These are phyloP conservation scores for Mycena floridula DNA, from an alignment of 768 basidiomycete species.

Conservation along the genomic window DNA sequence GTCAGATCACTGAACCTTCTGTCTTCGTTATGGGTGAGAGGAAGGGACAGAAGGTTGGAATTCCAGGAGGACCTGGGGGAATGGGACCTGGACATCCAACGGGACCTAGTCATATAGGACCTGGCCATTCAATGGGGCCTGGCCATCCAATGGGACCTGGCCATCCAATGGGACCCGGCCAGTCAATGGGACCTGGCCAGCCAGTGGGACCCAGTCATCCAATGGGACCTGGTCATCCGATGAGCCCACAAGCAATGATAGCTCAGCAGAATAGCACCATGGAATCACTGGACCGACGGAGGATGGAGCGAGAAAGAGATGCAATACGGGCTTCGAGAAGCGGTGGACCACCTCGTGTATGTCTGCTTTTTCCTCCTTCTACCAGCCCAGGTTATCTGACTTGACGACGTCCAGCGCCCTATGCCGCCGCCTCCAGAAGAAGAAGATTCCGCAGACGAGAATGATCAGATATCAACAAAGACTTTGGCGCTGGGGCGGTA, in stretches of 20 bases:
- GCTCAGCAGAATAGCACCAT: constrained; percentile 69
- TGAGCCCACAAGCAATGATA: constrained; percentile 57
- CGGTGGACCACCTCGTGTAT: constrained; percentile 23
- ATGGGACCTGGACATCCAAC: constrained; percentile 11
- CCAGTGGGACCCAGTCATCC: constrained; percentile 12
- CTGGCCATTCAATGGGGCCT: constrained; percentile 19
- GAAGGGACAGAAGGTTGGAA: constrained; percentile 59
- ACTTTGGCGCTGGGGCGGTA: constrained; percentile 69
- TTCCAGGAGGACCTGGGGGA: constrained; percentile 10
- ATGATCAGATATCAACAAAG: constrained; percentile 66
- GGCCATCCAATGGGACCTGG: constrained; percentile 11
- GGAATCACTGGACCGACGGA: constrained; percentile 63
- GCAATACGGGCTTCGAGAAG: constrained; percentile 31
- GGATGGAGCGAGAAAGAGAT: constrained; percentile 55
- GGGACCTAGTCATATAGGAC: constrained; percentile 17
- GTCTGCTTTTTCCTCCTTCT: background rate
- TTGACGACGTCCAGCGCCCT: constrained; percentile 1
- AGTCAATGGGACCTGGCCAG: constrained; percentile 18
- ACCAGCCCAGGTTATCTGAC: background rate
- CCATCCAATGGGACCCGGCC: constrained; percentile 14
- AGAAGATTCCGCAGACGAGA: constrained; percentile 39
- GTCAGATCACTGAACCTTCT: constrained; percentile 56
- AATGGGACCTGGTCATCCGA: constrained; percentile 23
- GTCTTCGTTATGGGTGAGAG: constrained; percentile 72
- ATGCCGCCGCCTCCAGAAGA: constrained; percentile 29